Evolutionary conservation across 2,329 filamentous ascomycete species (phyloP).

Genomic region (Colletotrichum costaricense): DNA sequence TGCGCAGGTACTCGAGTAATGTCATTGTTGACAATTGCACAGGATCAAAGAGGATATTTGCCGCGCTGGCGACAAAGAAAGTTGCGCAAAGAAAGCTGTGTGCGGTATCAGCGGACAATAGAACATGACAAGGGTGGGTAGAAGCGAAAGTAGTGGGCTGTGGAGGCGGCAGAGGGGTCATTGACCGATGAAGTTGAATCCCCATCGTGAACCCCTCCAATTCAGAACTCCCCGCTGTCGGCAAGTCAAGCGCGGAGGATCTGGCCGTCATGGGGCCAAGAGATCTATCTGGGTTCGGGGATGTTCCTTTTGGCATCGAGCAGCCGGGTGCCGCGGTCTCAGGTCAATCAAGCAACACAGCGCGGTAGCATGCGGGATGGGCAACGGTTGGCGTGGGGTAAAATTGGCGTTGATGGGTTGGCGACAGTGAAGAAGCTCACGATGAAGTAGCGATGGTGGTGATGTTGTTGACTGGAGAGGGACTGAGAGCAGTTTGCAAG

Average conservation of each 20-base stretch:
- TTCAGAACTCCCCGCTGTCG: background rate
- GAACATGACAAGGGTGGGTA: background rate
- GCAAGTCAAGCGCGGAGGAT: background rate
- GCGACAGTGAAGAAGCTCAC: background rate
- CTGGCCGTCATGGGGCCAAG: background rate
- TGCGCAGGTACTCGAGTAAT: constrained; percentile 12
- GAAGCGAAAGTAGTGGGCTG: background rate
- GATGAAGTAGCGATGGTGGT: background rate
- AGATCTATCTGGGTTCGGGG: background rate
- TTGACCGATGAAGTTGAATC: background rate
- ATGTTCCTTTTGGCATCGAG: background rate
- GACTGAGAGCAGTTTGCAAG: background rate
- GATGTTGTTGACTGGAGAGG: background rate
- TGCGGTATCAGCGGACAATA: background rate
- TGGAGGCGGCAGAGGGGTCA: background rate
- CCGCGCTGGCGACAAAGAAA: background rate
- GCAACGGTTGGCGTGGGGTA: background rate
- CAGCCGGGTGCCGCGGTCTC: background rate
- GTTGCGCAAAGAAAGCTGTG: background rate
- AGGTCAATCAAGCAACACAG: background rate
- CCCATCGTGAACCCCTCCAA: background rate
- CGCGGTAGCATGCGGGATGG: background rate
- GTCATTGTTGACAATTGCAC: background rate
- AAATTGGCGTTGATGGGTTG: background rate
- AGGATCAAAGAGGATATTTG: background rate